Base-by-base conservation (phyloP, 495 filamentous ascomycete species). In the Aspergillus steynii region DNA sequence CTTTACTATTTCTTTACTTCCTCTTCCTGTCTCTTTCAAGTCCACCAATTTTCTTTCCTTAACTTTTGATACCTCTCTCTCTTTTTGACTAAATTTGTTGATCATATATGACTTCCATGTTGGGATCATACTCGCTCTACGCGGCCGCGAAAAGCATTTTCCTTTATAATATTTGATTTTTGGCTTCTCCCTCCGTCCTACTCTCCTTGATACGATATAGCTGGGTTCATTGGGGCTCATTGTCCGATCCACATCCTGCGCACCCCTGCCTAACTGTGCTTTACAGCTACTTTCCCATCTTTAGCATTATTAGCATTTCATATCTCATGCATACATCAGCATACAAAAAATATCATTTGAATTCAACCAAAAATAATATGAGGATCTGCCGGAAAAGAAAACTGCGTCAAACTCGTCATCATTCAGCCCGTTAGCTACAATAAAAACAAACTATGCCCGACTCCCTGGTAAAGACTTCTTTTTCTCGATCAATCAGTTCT, bases 251-350 rank as follows among this genome's bases (percentile, higher is more conserved):
- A 2, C 46, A 20, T 20, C 42, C n/a, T 45, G 26, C 53, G 46
- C 28, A 47, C 32, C 15, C 25, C 14, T 4, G 20, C 25, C 28
- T 32, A 32, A 7, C 29, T 32, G 31, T 53, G 8, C 14, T 37
- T 25, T 45, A 42, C 32, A 27, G 32, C 27, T 55, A 4, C 14
- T 34, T 15, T 25, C 29, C 46, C 53, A 55, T 55, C 12, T 47
- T 45, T 55, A 55, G 53, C 53, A 34, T 55, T 14, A 37, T 37
- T 55, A 28, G 34, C 53, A 55, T 46, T 45, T 37, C 53, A 8
- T 55, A 15, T 46, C 14, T 29, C n/a, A 8, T 14, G 14, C 27
- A 20, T 15, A 3, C 15, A 47, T 27, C 34, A 20, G 15, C 4
- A 42, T 20, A 14, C 26, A 7, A 20, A 7, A 20, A n/a, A 28